A percentile compares a stretch with the other conserved stretches of the same genome.
Evolutionary conservation across 2,329 filamentous ascomycete species (phyloP).

Genomic region (Proliferodiscus dingleyae): DNA sequence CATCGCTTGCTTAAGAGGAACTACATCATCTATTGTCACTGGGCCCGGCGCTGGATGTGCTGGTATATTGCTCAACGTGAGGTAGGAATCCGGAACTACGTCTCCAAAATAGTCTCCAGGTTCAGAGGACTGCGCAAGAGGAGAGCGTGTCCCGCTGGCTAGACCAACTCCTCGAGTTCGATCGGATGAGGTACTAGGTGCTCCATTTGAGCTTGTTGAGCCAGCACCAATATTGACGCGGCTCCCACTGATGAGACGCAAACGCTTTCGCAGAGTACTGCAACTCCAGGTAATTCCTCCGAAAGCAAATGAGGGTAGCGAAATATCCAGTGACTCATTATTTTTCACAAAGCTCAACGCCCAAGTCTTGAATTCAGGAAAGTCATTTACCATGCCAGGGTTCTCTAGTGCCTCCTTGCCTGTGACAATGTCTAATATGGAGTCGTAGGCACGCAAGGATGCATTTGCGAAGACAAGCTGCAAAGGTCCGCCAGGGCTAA

Average conservation of each 20-base stretch:
- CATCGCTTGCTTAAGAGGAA: slow-evolving; percentile 16
- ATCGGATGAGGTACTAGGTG: slow-evolving; percentile 17
- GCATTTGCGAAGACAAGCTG: slow-evolving; percentile 65
- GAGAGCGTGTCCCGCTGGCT: slow-evolving; percentile 8
- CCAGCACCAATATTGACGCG: slow-evolving; percentile 27
- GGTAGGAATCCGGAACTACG: neutral
- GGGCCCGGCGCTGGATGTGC: slow-evolving; percentile 4
- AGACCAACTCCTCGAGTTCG: slow-evolving; percentile 6
- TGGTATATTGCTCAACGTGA: slow-evolving; percentile 1
- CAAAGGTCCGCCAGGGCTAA: slow-evolving; percentile 45
- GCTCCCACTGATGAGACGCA: slow-evolving; percentile 63
- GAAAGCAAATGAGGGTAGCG: slow-evolving; percentile 52
- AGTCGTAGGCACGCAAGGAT: slow-evolving; percentile 48
- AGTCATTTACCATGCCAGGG: slow-evolving; percentile 42
- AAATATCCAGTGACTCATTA: slow-evolving; percentile 48
- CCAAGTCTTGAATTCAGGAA: slow-evolving; percentile 66
- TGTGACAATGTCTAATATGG: slow-evolving; percentile 26
- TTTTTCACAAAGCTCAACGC: slow-evolving; percentile 51
- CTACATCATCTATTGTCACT: slow-evolving; percentile 2
- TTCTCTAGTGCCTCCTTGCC: slow-evolving; percentile 24
- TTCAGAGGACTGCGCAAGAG: slow-evolving; percentile 15
- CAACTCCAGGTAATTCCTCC: slow-evolving; percentile 65
- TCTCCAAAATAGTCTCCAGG: slow-evolving; percentile 29
- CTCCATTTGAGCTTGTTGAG: slow-evolving; percentile 19
- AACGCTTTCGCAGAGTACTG: slow-evolving; percentile 62